phyloP scores from a whole-genome alignment of 345 rosid species.

The Eucalyptus marginata region DNA sequence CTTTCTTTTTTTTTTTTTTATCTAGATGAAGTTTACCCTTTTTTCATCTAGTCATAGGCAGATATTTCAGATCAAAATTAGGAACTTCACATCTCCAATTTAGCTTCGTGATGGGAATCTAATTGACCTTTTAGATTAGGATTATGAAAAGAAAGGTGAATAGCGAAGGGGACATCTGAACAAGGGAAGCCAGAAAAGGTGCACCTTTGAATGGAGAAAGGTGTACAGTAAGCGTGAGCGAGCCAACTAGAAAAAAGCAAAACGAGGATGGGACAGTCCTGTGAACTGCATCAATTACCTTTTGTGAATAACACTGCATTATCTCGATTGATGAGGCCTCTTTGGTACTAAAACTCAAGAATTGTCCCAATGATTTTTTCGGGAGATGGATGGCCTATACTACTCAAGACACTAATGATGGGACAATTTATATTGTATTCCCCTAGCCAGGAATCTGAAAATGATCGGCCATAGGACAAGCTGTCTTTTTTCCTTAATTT shows the following conservation, averaged over 20 bases:
- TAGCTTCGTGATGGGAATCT: not conserved
- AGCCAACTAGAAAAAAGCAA: not conserved
- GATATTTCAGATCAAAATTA: not conserved
- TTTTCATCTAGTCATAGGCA: not conserved
- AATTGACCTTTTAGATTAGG: not conserved
- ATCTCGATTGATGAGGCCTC: not conserved
- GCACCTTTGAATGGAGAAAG: not conserved
- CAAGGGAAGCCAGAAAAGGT: not conserved
- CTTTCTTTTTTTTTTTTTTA: not conserved
- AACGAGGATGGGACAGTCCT: not conserved
- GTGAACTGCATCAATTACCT: not conserved
- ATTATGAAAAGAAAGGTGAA: not conserved
- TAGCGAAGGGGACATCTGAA: not conserved
- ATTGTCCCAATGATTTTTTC: not conserved
- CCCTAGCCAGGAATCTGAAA: not conserved
- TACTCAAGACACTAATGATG: not conserved
- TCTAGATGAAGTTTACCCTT: not conserved
- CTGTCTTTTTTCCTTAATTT: not conserved
- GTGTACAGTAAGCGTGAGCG: not conserved
- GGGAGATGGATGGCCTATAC: not conserved
- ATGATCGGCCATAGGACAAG: not conserved
- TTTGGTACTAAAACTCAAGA: not conserved
- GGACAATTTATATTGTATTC: not conserved
- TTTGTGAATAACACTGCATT: not conserved
- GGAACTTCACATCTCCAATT: not conserved